phyloP scores from a whole-genome alignment of 1,139 yeast genomes.

The Debaryomyces coudertii region DNA sequence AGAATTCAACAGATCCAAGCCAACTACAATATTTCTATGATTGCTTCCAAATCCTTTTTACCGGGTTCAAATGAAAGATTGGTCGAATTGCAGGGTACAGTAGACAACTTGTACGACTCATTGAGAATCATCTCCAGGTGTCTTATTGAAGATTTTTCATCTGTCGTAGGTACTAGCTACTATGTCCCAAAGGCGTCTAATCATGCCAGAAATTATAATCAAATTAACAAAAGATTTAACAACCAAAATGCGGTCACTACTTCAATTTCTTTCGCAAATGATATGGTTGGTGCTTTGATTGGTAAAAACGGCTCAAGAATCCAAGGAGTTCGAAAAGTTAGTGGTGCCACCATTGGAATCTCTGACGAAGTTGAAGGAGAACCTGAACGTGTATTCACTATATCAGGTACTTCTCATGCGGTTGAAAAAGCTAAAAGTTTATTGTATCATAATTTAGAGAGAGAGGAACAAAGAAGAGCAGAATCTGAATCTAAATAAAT shows the following conservation, averaged over 20 bases:
- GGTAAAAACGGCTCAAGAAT: constrained; percentile 88
- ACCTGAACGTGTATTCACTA: constrained; percentile 71
- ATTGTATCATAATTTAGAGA: constrained; percentile 73
- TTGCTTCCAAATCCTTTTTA: constrained; percentile 83
- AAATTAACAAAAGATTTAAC: constrained; percentile 10
- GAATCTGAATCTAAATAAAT: constrained; percentile 20
- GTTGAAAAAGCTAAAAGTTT: constrained; percentile 72
- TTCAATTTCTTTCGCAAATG: constrained; percentile 67
- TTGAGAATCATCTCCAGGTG: constrained; percentile 70
- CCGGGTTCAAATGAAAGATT: constrained; percentile 86
- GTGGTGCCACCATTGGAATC: constrained; percentile 82
- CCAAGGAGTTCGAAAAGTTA: constrained; percentile 78
- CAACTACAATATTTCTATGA: constrained; percentile 72
- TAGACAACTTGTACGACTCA: constrained; percentile 62
- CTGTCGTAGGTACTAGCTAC: constrained; percentile 65
- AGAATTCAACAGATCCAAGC: constrained; percentile 84
- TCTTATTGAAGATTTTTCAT: constrained; percentile 70
- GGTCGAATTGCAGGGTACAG: constrained; percentile 85
- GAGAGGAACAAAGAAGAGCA: constrained; percentile 73
- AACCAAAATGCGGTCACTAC: constrained; percentile 21
- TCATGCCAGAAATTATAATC: constrained; percentile 12
- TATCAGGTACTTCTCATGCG: constrained; percentile 65
- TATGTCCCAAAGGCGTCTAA: constrained; percentile 58
- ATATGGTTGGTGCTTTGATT: constrained; percentile 87
- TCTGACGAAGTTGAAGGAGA: constrained; percentile 70